These are phyloP conservation scores for Sporothrix inflata DNA, from an alignment of 2,329 filamentous ascomycete genomes.

Conservation along the genomic window DNA sequence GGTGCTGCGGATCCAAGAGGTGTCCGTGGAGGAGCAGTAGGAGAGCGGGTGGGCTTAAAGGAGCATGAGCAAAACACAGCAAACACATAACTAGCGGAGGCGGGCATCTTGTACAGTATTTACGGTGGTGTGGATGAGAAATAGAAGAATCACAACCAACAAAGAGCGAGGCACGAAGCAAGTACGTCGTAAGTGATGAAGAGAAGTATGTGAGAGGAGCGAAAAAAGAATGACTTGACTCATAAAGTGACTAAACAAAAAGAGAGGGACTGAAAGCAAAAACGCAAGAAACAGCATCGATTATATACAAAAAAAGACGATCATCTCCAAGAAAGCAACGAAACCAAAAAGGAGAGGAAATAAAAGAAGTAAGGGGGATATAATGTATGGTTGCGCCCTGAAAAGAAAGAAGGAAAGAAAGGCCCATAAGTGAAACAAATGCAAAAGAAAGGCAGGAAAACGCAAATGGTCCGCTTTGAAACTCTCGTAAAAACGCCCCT, in stretches of 20 bases:
- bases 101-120: conserved; percentile 1
- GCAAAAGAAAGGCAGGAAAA: neutral
- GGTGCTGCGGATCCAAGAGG: conserved; percentile 78
- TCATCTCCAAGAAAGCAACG: neutral
- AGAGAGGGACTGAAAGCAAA: neutral
- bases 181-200: neutral
- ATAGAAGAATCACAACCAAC: conserved; percentile 8
- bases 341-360: conserved; percentile 34
- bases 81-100: neutral
- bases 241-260: conserved; percentile 13
- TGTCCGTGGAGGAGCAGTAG: conserved; percentile 24
- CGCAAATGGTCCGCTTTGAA: neutral
- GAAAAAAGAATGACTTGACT: neutral
- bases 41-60: neutral
- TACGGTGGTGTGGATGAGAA: conserved; percentile 17
- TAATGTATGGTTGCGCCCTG: conserved; percentile 8
- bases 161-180: neutral
- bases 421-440: conserved; percentile 16
- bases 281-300: conserved; percentile 25
- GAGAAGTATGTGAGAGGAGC: conserved; percentile 1
- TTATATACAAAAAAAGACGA: conserved; percentile 33
- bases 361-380: conserved; percentile 35
- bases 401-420: neutral
- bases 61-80: conserved; percentile 43
- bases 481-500: conserved; percentile 1